phyloP scores from a whole-genome alignment of 371 early-diverging fungal genomes.

The Syncephalastrum sp. region DNA sequence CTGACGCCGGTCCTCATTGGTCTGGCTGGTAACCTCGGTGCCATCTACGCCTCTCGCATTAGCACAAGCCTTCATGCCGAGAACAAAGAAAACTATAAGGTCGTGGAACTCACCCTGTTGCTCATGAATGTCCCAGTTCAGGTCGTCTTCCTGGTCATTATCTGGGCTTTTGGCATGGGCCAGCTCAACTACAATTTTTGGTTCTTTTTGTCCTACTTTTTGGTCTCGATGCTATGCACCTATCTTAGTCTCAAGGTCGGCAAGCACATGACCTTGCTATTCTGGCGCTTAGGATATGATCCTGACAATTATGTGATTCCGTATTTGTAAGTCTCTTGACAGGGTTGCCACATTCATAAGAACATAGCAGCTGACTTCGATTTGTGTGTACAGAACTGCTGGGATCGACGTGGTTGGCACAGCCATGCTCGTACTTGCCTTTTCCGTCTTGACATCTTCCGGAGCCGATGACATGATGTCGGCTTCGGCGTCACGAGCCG shows the following conservation, averaged over 20 bases:
- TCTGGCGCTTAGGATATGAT: slow-evolving; percentile 74
- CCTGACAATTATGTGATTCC: slow-evolving; percentile 84
- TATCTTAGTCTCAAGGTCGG: slow-evolving; percentile 49
- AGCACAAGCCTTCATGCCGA: slow-evolving; percentile 75
- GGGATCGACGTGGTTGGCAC: slow-evolving; percentile 60
- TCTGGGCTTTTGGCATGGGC: slow-evolving; percentile 58
- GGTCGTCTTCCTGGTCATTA: slow-evolving; percentile 60
- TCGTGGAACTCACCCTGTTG: slow-evolving; percentile 60
- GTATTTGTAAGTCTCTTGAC: slow-evolving; percentile 53
- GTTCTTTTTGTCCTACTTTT: slow-evolving; percentile 44
- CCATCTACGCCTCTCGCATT: slow-evolving; percentile 80
- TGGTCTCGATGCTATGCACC: slow-evolving; percentile 38
- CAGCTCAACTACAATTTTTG: slow-evolving; percentile 36
- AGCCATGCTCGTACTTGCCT: slow-evolving; percentile 46
- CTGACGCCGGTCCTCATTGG: slow-evolving; percentile 75
- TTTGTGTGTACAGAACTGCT: slow-evolving; percentile 40
- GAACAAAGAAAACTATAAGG: slow-evolving; percentile 48
- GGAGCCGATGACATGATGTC: slow-evolving; percentile 35
- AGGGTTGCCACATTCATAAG: slow-evolving; percentile 46
- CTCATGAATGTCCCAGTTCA: slow-evolving; percentile 76
- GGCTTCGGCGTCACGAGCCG: no score
- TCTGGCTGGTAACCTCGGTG: slow-evolving; percentile 79
- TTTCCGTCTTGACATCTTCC: slow-evolving; percentile 29
- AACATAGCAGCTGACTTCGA: slow-evolving; percentile 8
- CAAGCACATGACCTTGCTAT: slow-evolving; percentile 45